These are phyloP conservation scores for Colletotrichum camelliae DNA, from an alignment of 2,329 filamentous ascomycete species.

Conservation along the genomic window DNA sequence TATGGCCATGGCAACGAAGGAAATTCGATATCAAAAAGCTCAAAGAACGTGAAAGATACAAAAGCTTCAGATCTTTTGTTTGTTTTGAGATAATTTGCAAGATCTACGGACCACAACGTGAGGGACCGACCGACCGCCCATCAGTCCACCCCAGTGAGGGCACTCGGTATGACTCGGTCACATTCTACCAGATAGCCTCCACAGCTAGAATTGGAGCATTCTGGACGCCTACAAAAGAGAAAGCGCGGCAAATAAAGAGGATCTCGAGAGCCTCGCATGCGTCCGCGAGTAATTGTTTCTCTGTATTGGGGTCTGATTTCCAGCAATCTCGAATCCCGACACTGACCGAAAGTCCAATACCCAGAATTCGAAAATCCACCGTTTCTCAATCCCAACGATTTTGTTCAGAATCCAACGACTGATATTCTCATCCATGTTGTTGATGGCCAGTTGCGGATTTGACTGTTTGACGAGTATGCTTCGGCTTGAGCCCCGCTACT, in stretches of 20 bases:
- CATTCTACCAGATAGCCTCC: too few relatives aligned
- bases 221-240: not conserved
- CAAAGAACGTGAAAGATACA: not conserved
- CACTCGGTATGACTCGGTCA: too few relatives aligned
- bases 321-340: not conserved
- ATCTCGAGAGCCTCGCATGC: not conserved
- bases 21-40: not conserved
- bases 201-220: not conserved
- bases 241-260: not conserved
- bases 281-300: not conserved
- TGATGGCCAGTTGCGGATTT: not conserved
- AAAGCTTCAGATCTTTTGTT: not conserved
- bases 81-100: not conserved
- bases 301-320: not conserved
- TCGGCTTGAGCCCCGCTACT: not conserved
- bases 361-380: not conserved
- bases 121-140: not conserved
- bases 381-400: not conserved
- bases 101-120: not conserved
- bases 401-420: not conserved
- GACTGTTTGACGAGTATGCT: not conserved
- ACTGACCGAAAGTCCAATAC: not conserved
- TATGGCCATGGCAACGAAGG: not conserved
- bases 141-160: too few relatives aligned
- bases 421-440: not conserved